These are phyloP conservation scores for Fusarium multiceps DNA, from an alignment of 2,329 filamentous ascomycete genomes.

Conservation along the genomic window DNA sequence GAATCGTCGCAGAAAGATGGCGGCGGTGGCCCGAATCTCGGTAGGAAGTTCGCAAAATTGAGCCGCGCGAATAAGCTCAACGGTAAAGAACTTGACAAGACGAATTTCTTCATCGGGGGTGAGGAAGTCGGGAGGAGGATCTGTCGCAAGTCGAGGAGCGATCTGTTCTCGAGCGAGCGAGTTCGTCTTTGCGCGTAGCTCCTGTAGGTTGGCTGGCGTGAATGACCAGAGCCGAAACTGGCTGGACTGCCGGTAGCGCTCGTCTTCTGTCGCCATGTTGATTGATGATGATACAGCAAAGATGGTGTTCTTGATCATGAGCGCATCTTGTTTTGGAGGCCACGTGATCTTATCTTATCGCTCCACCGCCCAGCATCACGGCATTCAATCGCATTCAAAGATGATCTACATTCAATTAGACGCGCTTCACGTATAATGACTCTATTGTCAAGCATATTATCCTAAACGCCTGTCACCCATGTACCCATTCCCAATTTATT, in stretches of 20 bases:
- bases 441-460: conserved; percentile 27
- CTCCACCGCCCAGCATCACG: neutral
- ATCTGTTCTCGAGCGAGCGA: conserved; percentile 74
- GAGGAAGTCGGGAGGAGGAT: conserved; percentile 77
- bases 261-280: conserved; percentile 84
- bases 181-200: conserved; percentile 83
- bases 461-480: conserved; percentile 34
- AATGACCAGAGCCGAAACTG: conserved; percentile 96
- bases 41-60: conserved; percentile 64
- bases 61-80: conserved; percentile 67
- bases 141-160: conserved; percentile 63
- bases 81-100: conserved; percentile 81
- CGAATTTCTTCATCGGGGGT: conserved; percentile 84
- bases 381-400: neutral
- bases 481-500: conserved; percentile 3
- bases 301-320: neutral
- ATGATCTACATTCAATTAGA: conserved; percentile 34
- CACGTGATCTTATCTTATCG: conserved; percentile 36
- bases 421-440: conserved; percentile 31
- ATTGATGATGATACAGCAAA: conserved; percentile 27
- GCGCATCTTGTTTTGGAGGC: neutral
- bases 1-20: conserved; percentile 92
- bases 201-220: conserved; percentile 75
- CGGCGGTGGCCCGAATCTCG: conserved; percentile 73
- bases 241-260: conserved; percentile 87